Evolutionary conservation across 1,284 basidiomycete genomes (phyloP).

Genomic region (Ceratobasidium sp.): DNA sequence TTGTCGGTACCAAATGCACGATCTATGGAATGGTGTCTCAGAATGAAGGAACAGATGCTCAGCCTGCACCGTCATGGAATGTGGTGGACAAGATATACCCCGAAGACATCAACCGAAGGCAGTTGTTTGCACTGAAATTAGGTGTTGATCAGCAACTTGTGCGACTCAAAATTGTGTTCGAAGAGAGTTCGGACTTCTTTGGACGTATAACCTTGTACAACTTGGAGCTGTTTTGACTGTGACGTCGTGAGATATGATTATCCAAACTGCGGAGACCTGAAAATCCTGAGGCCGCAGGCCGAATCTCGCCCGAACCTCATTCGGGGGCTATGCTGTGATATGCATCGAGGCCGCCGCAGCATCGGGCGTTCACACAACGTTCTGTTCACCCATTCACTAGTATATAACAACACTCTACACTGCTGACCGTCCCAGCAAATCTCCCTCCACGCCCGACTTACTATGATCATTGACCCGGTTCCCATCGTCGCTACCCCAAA

Average conservation of each 20-base stretch:
- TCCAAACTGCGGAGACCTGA: not conserved
- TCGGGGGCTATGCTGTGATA: slow-evolving; percentile 19
- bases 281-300: too few relatives aligned
- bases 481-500: not conserved
- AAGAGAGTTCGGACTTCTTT: slow-evolving; percentile 81
- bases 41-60: slow-evolving; percentile 46
- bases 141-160: not conserved
- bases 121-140: slow-evolving; percentile 65
- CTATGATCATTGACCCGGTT: slow-evolving; percentile 19
- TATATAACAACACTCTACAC: not conserved
- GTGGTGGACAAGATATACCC: slow-evolving; percentile 68
- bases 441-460: not conserved
- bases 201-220: slow-evolving; percentile 78
- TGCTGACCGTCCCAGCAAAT: not conserved
- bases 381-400: not conserved
- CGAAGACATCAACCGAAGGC: slow-evolving; percentile 77
- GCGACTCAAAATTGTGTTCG: slow-evolving; percentile 71
- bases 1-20: slow-evolving; percentile 73
- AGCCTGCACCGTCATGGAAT: slow-evolving; percentile 56
- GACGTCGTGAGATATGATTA: not conserved
- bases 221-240: slow-evolving; percentile 56
- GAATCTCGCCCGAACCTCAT: not conserved
- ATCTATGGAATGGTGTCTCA: slow-evolving; percentile 57
- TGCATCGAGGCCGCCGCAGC: slow-evolving; percentile 2
- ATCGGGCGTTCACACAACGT: not conserved